These are phyloP conservation scores for Phialemonium atrogriseum DNA, from an alignment of 2,329 filamentous ascomycete species.

Conservation along the genomic window DNA sequence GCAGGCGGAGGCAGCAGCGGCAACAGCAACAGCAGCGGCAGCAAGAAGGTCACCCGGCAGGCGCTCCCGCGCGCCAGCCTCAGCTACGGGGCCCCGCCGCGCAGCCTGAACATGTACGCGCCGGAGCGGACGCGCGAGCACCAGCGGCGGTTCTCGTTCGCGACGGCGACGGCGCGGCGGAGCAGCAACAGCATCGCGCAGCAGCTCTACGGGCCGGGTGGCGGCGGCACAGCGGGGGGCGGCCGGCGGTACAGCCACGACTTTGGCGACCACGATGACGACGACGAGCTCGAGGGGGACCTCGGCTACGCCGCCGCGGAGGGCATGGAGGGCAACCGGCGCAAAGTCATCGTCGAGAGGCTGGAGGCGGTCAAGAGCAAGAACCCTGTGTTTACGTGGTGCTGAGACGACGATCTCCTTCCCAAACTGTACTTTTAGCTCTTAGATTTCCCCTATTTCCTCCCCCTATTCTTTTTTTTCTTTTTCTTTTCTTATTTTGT, in stretches of 20 bases:
- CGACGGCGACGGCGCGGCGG: conserved; percentile 36
- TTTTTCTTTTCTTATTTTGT: no score
- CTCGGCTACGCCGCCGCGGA: conserved; percentile 90
- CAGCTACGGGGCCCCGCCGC: conserved; percentile 12
- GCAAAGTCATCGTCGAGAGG: conserved; percentile 94
- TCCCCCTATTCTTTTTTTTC: no score
- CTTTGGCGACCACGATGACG: conserved; percentile 49
- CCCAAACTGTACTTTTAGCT: background rate
- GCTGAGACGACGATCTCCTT: conserved; percentile 41
- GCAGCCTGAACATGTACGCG: conserved; percentile 18
- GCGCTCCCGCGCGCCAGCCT: conserved; percentile 11
- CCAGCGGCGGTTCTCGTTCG: conserved; percentile 46
- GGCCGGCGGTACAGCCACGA: conserved; percentile 13
- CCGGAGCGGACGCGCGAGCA: conserved; percentile 30
- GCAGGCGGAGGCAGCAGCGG: conserved; percentile 7
- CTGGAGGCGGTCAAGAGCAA: conserved; percentile 91
- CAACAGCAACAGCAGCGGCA: conserved; percentile 7
- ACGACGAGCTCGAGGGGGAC: conserved; percentile 82
- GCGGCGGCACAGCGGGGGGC: no score
- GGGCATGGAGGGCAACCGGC: conserved; percentile 82
- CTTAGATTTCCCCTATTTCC: no score
- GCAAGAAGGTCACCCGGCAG: conserved; percentile 12
- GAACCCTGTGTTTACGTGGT: conserved; percentile 97
- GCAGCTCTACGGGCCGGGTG: conserved; percentile 42
- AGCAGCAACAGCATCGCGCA: conserved; percentile 44